Evolutionary conservation across 2,329 filamentous ascomycete genomes (phyloP).

Genomic region (Penicillium sp.): DNA sequence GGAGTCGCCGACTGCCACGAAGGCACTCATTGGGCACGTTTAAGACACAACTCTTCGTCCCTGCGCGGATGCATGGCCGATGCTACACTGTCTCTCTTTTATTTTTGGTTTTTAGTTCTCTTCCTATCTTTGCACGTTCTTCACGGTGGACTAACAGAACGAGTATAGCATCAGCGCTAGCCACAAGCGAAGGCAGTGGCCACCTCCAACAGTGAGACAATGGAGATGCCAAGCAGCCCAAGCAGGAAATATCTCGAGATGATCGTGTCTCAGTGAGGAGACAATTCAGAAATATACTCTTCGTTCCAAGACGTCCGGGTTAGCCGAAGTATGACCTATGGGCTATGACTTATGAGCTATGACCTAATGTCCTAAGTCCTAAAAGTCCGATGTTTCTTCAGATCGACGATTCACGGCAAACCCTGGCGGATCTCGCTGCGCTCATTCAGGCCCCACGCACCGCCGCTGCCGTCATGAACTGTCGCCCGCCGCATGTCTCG

Average conservation of each 20-base stretch:
- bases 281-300: too few relatives aligned
- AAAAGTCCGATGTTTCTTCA: too few relatives aligned
- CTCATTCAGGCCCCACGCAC: slow-evolving; percentile 47
- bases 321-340: not conserved
- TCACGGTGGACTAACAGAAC: not conserved
- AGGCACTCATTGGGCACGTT: not conserved
- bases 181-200: not conserved
- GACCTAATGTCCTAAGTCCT: too few relatives aligned
- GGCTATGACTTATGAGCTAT: too few relatives aligned
- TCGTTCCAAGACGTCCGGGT: too few relatives aligned
- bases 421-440: slow-evolving; percentile 27
- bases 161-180: not conserved
- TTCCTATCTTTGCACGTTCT: too few relatives aligned
- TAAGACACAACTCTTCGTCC: not conserved
- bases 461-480: slow-evolving; percentile 49
- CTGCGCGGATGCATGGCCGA: not conserved
- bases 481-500: slow-evolving; percentile 58
- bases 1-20: not conserved
- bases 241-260: not conserved
- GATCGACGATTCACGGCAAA: slow-evolving; percentile 18
- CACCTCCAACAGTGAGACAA: not conserved
- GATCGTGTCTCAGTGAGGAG: too few relatives aligned
- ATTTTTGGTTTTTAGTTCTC: too few relatives aligned
- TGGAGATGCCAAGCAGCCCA: not conserved
- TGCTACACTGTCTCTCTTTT: not conserved